Base-by-base conservation (phyloP, 2,329 filamentous ascomycete species). In the Tricladium varicosporioides region DNA sequence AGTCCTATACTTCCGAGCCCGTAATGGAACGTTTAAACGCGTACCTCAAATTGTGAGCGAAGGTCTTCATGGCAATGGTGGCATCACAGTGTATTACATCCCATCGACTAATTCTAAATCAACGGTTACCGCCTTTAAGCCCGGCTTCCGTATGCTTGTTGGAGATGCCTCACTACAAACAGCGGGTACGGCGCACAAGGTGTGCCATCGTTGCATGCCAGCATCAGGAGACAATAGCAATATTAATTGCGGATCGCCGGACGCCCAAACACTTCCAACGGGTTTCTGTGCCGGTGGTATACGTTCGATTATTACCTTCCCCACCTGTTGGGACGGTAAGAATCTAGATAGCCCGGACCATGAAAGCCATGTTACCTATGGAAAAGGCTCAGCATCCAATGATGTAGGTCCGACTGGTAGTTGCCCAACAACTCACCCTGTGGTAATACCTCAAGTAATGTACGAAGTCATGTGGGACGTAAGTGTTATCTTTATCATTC, bases 391-490 rank as follows among this genome's bases (percentile, higher is more conserved):
- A 18, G 40, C 9, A 10, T n/a, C 53, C 7, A 60, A 60, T n/a
- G 55, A 58, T 53, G 55, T 60, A 11, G 56, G 59, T 22, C 56
- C 56, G 5, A 58, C 56, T 31, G 60, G 60, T 14, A 47, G n/a
- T 31, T 62, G 60, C n/a, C 60, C 60, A n/a, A 11, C 15, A 19
- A 71, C 65, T 4, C 75, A 76, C 66, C 75, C 75, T 54, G 73
- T 76, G 63, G 76, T 76, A 69, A 68, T 77, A 22, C 76, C 76
- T 14, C 75, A 77, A 70, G 66, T 78, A 69, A 77, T 77, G 75
- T 78, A 77, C 69, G 76, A 78, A 70, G 65, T 78, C 48, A 76
- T 78, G 74, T 78, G 76, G 76, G 74, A 78, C 66, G 70, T 72
- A 18, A 72, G 71, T 69, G 69, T 72, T 59, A 36, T 52, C 31